Evolutionary conservation across 192 early-diverging fungal genomes (phyloP), one percentile per base, ranked within the genome.

Genomic region (Coemansia erecta): DNA sequence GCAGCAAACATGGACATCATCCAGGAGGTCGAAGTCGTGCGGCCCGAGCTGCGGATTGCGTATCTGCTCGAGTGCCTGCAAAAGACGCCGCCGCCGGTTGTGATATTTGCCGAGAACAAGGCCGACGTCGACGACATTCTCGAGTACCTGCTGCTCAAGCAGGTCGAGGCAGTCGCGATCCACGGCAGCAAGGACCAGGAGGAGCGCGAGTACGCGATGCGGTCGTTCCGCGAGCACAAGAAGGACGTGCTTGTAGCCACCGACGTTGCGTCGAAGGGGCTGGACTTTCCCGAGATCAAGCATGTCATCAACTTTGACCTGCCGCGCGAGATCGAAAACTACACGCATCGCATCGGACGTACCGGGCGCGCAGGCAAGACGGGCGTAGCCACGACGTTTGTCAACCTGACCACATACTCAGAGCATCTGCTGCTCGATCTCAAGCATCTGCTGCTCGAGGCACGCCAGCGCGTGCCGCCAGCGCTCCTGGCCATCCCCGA

Each of bases 291-390:
- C 8, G 89, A 89, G 58, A 97, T 98, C 76, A 90, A 97, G 61
- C 97, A 98, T 58, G 97, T 98, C 49, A 98, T 98, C 63, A 92
- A 98, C 68, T 98, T 91, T 77, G 97, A 98, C 67, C 94, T 98
- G 91, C 97, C 97, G 41, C 97, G 97, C 63, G 95, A 98, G 66
- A 98, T 98, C 76, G 97, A 98, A 81, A 94, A 98, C 77, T 98
- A 97, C 73, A 92, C 95, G 2, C 94, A 97, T 76, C 82, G 96
- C 41, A 98, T 98, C 59, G 97, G 97, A 59, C 89, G 97, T 72
- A 98, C 95, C 8, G 97, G 97, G 53, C 92, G 97, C 66, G 90
- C 89, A 6, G 97, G 97, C 21, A 94, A 94, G 69, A 97, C 95
- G 0, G 97, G 97, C 39, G 86, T 96, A 2, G 95, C 97, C 0